Evolutionary conservation across 495 filamentous ascomycete species (phyloP).

Genomic region (Rhizodiscina lignyota): DNA sequence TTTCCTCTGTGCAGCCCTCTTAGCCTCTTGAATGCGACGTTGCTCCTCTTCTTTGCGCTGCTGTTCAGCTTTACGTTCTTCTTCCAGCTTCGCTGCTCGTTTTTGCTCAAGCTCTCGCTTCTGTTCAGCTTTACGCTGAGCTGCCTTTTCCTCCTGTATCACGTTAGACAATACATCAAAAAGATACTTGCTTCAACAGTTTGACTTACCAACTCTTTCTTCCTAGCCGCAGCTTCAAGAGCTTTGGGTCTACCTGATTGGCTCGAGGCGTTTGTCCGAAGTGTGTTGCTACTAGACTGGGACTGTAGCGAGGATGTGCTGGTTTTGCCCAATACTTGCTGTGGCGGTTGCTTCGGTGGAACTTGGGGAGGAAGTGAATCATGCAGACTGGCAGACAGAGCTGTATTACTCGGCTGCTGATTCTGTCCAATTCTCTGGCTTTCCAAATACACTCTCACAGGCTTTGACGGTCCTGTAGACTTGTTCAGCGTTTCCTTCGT

Average conservation of each 20-base stretch:
- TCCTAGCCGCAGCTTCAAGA: conserved; percentile 48
- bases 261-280: not conserved
- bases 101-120: conserved; percentile 65
- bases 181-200: too few relatives aligned
- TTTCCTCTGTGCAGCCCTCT: conserved; percentile 56
- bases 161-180: too few relatives aligned
- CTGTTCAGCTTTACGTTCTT: conserved; percentile 28
- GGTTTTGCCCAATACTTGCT: conserved; percentile 42
- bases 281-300: too few relatives aligned
- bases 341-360: conserved; percentile 28
- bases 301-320: conserved; percentile 49
- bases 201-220: too few relatives aligned
- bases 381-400: conserved; percentile 3
- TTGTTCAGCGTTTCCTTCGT: conserved; percentile 52
- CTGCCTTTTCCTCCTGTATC: conserved; percentile 63
- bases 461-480: conserved; percentile 56
- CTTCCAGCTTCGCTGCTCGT: conserved; percentile 42
- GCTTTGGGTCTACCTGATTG: conserved; percentile 31
- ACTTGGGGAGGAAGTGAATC: conserved; percentile 14
- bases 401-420: not conserved
- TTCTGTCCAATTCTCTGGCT: conserved; percentile 32
- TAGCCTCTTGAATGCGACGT: conserved; percentile 37
- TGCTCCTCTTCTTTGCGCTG: conserved; percentile 31
- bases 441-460: conserved; percentile 61
- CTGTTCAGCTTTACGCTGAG: conserved; percentile 61